Evolutionary conservation across 2,329 filamentous ascomycete genomes (phyloP).

Genomic region (Aspergillus brunneoviolaceus): DNA sequence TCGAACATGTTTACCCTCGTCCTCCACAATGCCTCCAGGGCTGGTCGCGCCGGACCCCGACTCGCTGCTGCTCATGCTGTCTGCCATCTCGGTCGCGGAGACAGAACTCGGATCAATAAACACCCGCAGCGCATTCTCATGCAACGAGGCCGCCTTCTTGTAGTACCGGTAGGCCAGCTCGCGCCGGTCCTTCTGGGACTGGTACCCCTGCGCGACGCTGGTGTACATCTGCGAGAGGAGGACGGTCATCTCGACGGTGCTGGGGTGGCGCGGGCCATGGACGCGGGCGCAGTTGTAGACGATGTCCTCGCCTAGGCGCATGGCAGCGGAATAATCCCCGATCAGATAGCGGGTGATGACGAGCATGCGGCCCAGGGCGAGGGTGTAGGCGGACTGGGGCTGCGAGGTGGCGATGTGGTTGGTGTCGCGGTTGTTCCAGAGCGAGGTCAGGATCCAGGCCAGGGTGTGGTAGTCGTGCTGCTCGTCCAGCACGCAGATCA

Average conservation of each 20-base stretch:
- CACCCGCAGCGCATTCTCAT: constrained; percentile 41
- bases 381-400: constrained; percentile 39
- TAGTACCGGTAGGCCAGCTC: constrained; percentile 41
- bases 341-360: constrained; percentile 53
- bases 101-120: constrained; percentile 31
- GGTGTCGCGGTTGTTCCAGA: constrained; percentile 49
- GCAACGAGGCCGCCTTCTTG: constrained; percentile 38
- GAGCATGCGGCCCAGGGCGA: constrained; percentile 52
- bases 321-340: constrained; percentile 45
- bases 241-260: constrained; percentile 51
- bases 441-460: constrained; percentile 41
- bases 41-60: not conserved
- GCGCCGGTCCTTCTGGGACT: constrained; percentile 30
- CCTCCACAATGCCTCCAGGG: not conserved
- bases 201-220: constrained; percentile 40
- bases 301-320: constrained; percentile 54
- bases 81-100: constrained; percentile 24
- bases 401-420: constrained; percentile 35
- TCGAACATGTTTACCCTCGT: constrained; percentile 31
- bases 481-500: constrained; percentile 47
- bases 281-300: constrained; percentile 57
- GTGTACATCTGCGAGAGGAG: constrained; percentile 54
- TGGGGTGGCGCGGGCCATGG: constrained; percentile 49
- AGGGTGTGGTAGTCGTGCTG: constrained; percentile 48
- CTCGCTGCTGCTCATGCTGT: not conserved